Base-by-base conservation (phyloP, 768 basidiomycete species). In the Nidularia sp. region DNA sequence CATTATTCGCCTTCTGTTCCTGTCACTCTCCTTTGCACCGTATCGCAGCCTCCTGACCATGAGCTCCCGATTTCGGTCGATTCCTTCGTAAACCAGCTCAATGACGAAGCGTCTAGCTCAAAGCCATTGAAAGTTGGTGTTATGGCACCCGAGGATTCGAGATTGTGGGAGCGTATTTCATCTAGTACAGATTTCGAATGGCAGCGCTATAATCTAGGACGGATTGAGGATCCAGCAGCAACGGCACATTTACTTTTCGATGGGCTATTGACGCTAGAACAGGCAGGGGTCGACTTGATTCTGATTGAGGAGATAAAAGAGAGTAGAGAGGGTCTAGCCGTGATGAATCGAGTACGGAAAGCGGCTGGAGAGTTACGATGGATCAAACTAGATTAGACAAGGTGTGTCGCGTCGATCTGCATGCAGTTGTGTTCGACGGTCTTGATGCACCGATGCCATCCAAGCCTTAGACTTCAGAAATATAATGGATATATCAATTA, bases 1-100 rank as follows among this genome's bases (percentile, higher is more conserved):
- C 97, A 99, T 70, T 99, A 99, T 66, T 89, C 95, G 22, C 97
- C 97, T 2, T 73, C 86, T 1, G 85, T 94, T 3, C 93, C 93
- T 2, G 90, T 98, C 32, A 81, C 80, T 18, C 79, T 98, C 5
- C 71, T 93, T 36, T 76, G 79, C 55, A 81, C 83, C 2, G 58
- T 69, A 4, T 69, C 77, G n/a, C 54, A 61, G 42, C 75, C 78
- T 25, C 76, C 80, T 5, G 18, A 49, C 5, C 70, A 68, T 18
- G 54, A 57, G n/a, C 47, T 64, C 5, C 50, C 71, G 2, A 60
- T 66, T 9, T 60, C 70, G 1, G 55, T 70, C 10, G 59, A 61
- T 3, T 51, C 69, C 2, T 77, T 81, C 35, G 63, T 86, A 25
- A 57, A 63, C n/a, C 75, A 77, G 5, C 62, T 86, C 39, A 48